Conservation (phyloP, 2,329 filamentous ascomycete species). For the Aspergillus felis region DNA sequence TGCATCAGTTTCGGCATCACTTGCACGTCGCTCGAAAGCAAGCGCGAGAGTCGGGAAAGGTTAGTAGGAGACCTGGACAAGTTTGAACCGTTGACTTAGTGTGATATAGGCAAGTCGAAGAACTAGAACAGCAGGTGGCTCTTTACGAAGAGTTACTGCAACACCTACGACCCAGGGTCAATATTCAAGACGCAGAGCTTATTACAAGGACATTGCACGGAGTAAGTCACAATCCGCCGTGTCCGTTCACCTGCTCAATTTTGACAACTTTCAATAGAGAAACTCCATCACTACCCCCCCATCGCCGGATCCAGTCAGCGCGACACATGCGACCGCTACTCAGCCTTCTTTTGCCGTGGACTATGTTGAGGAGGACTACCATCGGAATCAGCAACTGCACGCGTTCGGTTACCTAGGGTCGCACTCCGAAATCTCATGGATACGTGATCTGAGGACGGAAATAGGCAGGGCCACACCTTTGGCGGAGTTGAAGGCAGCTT, state of each 20-base stretch:
- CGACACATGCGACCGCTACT: neutral
- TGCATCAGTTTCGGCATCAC: neutral
- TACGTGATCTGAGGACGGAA: neutral
- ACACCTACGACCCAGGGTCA: neutral
- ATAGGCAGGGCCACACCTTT: neutral
- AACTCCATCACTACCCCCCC: neutral
- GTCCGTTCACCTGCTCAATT: neutral
- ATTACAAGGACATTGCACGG: neutral
- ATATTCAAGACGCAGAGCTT: neutral
- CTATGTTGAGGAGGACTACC: neutral
- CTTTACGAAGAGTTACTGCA: neutral
- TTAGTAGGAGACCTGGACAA: neutral
- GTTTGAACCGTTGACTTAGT: neutral
- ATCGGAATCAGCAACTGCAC: neutral
- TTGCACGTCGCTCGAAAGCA: neutral
- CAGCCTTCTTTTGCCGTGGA: neutral
- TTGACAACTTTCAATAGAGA: neutral
- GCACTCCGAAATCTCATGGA: neutral
- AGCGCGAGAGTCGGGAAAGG: neutral
- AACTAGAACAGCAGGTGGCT: neutral
- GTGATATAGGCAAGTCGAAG: neutral
- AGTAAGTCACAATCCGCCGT: neutral
- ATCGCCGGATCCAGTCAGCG: neutral
- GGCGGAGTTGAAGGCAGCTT: neutral
- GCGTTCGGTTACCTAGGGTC: neutral